phyloP scores from a whole-genome alignment of 495 filamentous ascomycete genomes.

The Darksidea phi region DNA sequence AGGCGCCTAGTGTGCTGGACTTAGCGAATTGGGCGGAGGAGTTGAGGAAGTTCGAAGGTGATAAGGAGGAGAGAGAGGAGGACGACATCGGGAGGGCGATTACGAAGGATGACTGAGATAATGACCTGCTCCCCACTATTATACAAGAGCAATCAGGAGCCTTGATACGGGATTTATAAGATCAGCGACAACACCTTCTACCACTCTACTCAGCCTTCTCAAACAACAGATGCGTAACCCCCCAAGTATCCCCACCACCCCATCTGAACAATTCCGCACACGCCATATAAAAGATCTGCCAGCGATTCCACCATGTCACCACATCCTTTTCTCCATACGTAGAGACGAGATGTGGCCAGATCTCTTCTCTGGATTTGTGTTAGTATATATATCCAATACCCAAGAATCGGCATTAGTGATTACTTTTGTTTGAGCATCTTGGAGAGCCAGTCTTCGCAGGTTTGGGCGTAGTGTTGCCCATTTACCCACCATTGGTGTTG shows the following conservation, averaged over 20 bases:
- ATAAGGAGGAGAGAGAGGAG: neutral
- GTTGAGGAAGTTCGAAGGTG: neutral
- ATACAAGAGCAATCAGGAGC: neutral
- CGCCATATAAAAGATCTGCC: conserved; percentile 69
- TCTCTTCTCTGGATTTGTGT: conserved; percentile 53
- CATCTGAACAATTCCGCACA: conserved; percentile 65
- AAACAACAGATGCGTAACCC: conserved; percentile 62
- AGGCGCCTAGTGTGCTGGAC: neutral
- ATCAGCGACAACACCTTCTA: neutral
- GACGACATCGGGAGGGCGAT: neutral
- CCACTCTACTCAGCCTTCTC: conserved; percentile 46
- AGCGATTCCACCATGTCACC: conserved; percentile 60
- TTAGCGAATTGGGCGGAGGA: neutral
- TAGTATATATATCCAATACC: too few relatives aligned
- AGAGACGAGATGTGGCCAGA: conserved; percentile 60
- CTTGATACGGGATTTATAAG: neutral
- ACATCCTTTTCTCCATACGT: conserved; percentile 58
- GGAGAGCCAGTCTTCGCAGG: conserved; percentile 61
- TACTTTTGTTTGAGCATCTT: conserved; percentile 55
- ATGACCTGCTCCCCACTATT: neutral
- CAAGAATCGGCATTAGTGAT: too few relatives aligned
- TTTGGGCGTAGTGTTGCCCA: conserved; percentile 63
- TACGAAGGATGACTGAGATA: neutral
- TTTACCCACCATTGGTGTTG: conserved; percentile 64
- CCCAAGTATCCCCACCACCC: conserved; percentile 62